Evolutionary conservation across 1,139 yeast genomes (phyloP).

Genomic region (Saccharomyces pastorianus): DNA sequence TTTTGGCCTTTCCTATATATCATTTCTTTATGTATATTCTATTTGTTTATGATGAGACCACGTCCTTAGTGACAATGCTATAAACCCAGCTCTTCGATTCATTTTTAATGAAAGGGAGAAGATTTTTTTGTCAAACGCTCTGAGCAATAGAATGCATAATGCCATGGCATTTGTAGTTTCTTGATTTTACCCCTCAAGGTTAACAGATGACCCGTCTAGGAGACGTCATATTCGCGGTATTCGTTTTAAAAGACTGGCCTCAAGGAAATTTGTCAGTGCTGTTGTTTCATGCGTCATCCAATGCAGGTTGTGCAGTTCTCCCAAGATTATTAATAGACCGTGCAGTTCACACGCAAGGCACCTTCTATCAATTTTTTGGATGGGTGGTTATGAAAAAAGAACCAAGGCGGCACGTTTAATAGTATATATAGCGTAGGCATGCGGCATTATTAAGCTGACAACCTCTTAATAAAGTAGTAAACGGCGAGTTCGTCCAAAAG

Average conservation of each 20-base stretch:
- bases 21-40: neutral
- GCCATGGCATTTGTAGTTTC: neutral
- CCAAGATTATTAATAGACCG: neutral
- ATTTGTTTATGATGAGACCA: constrained; percentile 34
- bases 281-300: neutral
- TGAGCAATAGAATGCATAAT: constrained; percentile 17
- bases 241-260: neutral
- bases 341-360: neutral
- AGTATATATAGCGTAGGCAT: no score
- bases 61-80: constrained; percentile 35
- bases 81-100: constrained; percentile 49
- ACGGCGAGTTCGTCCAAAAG: neutral
- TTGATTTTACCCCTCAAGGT: neutral
- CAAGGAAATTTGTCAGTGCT: neutral
- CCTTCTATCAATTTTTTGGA: neutral
- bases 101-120: constrained; percentile 12
- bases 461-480: neutral
- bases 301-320: neutral
- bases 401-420: no score
- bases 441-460: no score
- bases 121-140: constrained; percentile 28
- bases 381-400: no score
- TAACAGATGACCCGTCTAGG: no score
- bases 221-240: no score
- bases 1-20: neutral